These are phyloP conservation scores for Ceratocystis diversiconidia DNA, from an alignment of 2,329 filamentous ascomycete species.

Conservation along the genomic window DNA sequence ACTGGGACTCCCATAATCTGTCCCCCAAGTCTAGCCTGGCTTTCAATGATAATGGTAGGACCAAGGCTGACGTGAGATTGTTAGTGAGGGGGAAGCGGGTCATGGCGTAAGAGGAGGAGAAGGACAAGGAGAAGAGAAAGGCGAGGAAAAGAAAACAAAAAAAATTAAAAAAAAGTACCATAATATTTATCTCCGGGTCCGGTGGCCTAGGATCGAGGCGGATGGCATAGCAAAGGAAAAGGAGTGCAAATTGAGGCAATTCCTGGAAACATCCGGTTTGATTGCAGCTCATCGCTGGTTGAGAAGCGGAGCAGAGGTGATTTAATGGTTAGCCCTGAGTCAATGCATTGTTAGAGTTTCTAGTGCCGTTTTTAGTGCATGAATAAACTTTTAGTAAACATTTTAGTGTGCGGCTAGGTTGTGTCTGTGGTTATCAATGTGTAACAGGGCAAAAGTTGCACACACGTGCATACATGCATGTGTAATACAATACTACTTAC, in stretches of 20 bases:
- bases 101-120: neutral
- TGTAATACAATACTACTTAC: neutral
- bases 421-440: neutral
- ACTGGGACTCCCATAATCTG: neutral
- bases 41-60: neutral
- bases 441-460: neutral
- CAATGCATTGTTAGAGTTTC: constrained; percentile 1
- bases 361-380: constrained; percentile 3
- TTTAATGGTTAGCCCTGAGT: neutral
- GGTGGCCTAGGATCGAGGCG: neutral
- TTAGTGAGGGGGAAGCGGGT: neutral
- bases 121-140: neutral
- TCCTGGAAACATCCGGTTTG: constrained; percentile 1
- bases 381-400: constrained; percentile 4
- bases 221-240: neutral
- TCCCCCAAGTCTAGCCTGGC: neutral
- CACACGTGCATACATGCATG: neutral
- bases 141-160: neutral
- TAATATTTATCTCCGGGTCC: neutral
- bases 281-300: neutral
- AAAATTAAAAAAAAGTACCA: neutral
- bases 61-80: neutral
- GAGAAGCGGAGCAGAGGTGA: neutral
- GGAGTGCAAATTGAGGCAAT: neutral
- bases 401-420: neutral